Percentiles rank a stretch among this genome's conserved stretches.
These are phyloP conservation scores for Nemania bipapillata DNA, from an alignment of 2,329 filamentous ascomycete genomes.

Conservation along the genomic window DNA sequence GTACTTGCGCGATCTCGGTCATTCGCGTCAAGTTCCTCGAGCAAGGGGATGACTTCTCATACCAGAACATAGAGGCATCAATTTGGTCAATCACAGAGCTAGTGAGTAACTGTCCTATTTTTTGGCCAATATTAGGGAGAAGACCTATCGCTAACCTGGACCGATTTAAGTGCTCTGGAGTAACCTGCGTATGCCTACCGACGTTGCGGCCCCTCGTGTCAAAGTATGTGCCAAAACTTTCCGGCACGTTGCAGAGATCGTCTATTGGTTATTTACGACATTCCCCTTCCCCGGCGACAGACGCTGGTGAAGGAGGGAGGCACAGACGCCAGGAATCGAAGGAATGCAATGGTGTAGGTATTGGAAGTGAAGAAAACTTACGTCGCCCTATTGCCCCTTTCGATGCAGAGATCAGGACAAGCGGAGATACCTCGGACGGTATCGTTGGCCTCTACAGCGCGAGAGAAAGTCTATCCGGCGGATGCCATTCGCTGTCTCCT, in stretches of 20 bases:
- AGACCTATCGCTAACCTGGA: neutral
- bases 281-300: neutral
- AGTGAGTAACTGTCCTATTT: neutral
- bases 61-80: conserved; percentile 53
- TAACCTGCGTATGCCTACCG: conserved; percentile 54
- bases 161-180: conserved; percentile 45
- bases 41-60: conserved; percentile 52
- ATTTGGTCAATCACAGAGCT: conserved; percentile 54
- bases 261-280: conserved; percentile 14
- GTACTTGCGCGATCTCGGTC: conserved; percentile 55
- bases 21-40: conserved; percentile 54
- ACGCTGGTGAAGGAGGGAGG: conserved; percentile 30
- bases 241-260: conserved; percentile 39
- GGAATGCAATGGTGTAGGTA: conserved; percentile 20
- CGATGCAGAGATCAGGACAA: conserved; percentile 1
- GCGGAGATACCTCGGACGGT: conserved; percentile 33
- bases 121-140: neutral
- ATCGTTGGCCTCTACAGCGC: conserved; percentile 13
- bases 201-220: conserved; percentile 51
- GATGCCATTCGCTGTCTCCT: neutral
- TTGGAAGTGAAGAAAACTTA: conserved; percentile 31
- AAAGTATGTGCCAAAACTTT: conserved; percentile 42
- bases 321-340: conserved; percentile 37
- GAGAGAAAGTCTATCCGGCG: conserved; percentile 25
- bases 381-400: conserved; percentile 20